phyloP scores from a whole-genome alignment of 2,329 filamentous ascomycete genomes.

The Clonostachys rosea region DNA sequence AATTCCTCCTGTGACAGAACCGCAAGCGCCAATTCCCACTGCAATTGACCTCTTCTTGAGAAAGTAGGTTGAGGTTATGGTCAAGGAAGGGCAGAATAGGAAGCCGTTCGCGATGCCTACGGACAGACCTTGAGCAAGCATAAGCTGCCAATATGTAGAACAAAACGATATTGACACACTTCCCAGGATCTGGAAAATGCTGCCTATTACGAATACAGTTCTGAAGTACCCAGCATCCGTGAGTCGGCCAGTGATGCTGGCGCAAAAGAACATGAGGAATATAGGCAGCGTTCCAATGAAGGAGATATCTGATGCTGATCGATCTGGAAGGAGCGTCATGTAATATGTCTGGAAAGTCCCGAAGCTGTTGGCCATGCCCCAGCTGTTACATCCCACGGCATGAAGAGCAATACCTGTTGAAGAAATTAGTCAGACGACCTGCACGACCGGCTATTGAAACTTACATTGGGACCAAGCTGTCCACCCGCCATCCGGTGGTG shows the following conservation, averaged over 20 bases:
- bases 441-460: too few species aligned
- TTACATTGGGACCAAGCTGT: too few species aligned
- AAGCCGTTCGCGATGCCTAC: conserved; percentile 50
- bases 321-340: conserved; percentile 14
- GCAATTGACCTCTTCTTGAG: conserved; percentile 43
- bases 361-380: conserved; percentile 32
- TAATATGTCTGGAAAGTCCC: conserved; percentile 34
- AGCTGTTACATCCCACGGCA: neutral
- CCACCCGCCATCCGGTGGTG: too few species aligned
- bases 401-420: too few species aligned
- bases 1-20: conserved; percentile 49
- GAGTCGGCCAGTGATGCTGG: conserved; percentile 32
- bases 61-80: conserved; percentile 41
- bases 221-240: conserved; percentile 35
- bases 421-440: too few species aligned
- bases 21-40: conserved; percentile 52
- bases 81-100: conserved; percentile 47
- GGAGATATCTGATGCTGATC: conserved; percentile 16
- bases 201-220: conserved; percentile 21
- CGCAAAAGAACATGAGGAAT: conserved; percentile 32
- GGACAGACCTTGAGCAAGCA: conserved; percentile 50
- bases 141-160: conserved; percentile 38
- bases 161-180: conserved; percentile 38
- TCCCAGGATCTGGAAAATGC: conserved; percentile 36
- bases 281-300: conserved; percentile 45